phyloP scores from a whole-genome alignment of 345 rosid genomes.

The Cardiospermum halicacabum region DNA sequence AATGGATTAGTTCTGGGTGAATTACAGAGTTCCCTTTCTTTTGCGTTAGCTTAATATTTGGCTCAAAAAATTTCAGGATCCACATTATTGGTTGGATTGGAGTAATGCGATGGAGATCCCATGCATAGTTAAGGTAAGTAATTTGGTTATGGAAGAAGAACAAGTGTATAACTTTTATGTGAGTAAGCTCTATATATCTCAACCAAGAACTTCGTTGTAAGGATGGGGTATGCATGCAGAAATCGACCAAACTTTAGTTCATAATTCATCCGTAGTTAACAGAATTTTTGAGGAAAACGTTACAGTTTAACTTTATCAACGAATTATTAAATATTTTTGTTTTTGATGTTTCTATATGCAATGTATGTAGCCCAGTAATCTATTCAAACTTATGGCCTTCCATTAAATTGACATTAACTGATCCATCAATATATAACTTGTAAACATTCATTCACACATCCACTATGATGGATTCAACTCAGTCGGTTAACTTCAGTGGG shows the following conservation, averaged over 20 bases:
- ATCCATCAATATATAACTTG: neutral
- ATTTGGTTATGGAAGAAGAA: conserved; percentile 19
- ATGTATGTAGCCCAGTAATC: neutral
- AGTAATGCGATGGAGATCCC: conserved; percentile 29
- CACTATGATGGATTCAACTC: neutral
- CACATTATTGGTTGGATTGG: conserved; percentile 34
- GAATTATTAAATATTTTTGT: neutral
- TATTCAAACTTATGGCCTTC: neutral
- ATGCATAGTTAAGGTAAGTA: conserved; percentile 39
- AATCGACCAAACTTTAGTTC: conserved; percentile 13
- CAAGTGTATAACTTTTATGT: neutral
- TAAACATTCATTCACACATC: no score
- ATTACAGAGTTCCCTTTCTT: conserved; percentile 12
- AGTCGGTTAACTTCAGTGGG: conserved; percentile 14
- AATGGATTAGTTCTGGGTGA: conserved; percentile 17
- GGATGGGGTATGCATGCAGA: conserved; percentile 4
- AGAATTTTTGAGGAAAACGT: neutral
- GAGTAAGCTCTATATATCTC: conserved; percentile 6
- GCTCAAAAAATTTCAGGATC: conserved; percentile 49
- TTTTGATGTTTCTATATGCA: neutral
- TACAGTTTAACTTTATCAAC: neutral
- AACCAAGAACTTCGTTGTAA: conserved; percentile 13
- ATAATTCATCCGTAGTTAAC: neutral
- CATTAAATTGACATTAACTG: neutral
- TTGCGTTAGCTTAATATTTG: conserved; percentile 24